A percentile compares a stretch with the other conserved stretches of the same genome.
Conservation (phyloP, 176 grass and related monocot species). For the Raddia guianensis region DNA sequence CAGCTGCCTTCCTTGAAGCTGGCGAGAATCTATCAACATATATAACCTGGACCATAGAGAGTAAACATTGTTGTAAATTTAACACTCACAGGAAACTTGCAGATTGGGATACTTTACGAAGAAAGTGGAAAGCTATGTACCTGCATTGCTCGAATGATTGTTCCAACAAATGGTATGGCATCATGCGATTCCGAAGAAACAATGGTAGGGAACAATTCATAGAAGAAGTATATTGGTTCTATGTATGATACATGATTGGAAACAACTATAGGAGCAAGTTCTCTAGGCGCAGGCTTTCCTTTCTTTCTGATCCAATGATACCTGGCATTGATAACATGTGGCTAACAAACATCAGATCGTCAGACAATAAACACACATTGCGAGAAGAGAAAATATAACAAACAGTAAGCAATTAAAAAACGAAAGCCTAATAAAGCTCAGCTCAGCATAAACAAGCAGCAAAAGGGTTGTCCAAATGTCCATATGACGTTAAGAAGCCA, state of each 20-base stretch:
- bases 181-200: conserved; percentile 97
- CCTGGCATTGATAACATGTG: conserved; percentile 41
- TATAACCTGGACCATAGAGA: conserved; percentile 72
- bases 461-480: background rate
- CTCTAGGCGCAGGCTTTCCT: conserved; percentile 92
- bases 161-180: conserved; percentile 91
- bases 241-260: conserved; percentile 97
- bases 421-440: background rate
- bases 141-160: conserved; percentile 99
- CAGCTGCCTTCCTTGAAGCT: conserved; percentile 80
- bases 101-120: conserved; percentile 10
- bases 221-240: conserved; percentile 96
- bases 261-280: conserved; percentile 87
- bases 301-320: conserved; percentile 94
- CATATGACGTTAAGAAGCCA: background rate
- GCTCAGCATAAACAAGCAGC: conserved; percentile 4
- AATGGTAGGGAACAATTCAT: conserved; percentile 95
- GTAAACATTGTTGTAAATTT: conserved; percentile 28
- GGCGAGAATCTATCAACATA: conserved; percentile 98
- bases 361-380: background rate
- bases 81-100: conserved; percentile 13
- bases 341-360: conserved; percentile 17
- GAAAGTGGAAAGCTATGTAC: conserved; percentile 34
- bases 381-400: conserved; percentile 22
- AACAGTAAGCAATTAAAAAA: background rate